phyloP scores from a whole-genome alignment of 192 early-diverging fungal species.

The Backusella liffmaniae region DNA sequence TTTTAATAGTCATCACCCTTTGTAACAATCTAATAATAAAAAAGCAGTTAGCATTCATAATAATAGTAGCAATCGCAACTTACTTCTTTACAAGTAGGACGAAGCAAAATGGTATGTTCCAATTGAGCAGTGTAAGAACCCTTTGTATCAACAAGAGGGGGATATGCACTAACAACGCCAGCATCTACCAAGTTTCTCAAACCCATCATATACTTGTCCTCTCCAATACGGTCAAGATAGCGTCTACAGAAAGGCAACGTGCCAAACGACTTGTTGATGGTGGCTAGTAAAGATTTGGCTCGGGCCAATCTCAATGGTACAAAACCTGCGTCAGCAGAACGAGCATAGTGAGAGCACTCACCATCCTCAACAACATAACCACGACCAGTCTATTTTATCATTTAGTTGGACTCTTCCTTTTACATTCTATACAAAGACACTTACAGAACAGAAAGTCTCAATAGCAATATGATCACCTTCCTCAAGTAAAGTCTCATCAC shows the following conservation, averaged over 20 bases:
- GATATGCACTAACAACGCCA: slow-evolving; percentile 82
- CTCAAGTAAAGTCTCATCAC: slow-evolving; percentile 93
- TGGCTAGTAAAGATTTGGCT: slow-evolving; percentile 72
- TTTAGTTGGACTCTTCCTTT: neutral
- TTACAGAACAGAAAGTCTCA: slow-evolving; percentile 89
- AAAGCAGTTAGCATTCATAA: neutral
- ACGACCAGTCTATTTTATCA: slow-evolving; percentile 69
- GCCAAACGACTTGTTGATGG: slow-evolving; percentile 89
- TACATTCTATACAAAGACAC: slow-evolving; percentile 15
- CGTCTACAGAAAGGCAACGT: slow-evolving; percentile 94
- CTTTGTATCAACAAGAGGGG: slow-evolving; percentile 81
- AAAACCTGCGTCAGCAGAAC: slow-evolving; percentile 54
- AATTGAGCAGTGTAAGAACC: slow-evolving; percentile 95
- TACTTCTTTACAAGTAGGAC: slow-evolving; percentile 89
- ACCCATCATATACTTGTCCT: slow-evolving; percentile 84
- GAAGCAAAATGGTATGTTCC: slow-evolving; percentile 92
- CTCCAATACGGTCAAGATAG: slow-evolving; percentile 93
- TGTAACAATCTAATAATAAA: slow-evolving; percentile 22
- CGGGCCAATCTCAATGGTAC: slow-evolving; percentile 70
- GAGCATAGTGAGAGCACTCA: slow-evolving; percentile 91
- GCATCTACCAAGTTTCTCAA: slow-evolving; percentile 83
- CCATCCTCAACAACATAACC: slow-evolving; percentile 88
- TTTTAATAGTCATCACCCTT: slow-evolving; percentile 35
- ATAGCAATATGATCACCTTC: slow-evolving; percentile 95
- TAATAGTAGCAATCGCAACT: neutral